Conservation (phyloP, 225 moss, liverwort and hornwort species). For the Polytrichum formosum region DNA sequence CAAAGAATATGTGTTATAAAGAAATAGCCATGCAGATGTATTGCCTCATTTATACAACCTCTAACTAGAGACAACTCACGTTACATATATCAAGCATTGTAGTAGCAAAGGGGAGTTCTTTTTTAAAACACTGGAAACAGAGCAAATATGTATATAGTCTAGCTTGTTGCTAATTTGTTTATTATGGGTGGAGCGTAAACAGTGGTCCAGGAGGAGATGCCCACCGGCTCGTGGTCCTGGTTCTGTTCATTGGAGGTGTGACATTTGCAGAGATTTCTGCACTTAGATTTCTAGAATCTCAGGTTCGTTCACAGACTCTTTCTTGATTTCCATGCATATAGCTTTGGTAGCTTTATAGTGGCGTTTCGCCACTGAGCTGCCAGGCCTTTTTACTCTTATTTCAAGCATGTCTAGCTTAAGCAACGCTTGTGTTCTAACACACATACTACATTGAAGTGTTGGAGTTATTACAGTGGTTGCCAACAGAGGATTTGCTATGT, state of each 20-base stretch:
- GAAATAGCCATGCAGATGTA: no score
- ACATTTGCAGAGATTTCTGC: conserved; percentile 99
- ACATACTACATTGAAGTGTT: neutral
- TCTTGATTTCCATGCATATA: conserved; percentile 3
- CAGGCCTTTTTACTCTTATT: neutral
- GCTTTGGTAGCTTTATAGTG: neutral
- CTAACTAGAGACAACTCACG: no score
- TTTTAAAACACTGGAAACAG: no score
- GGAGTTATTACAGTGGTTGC: neutral
- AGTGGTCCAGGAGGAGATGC: conserved; percentile 67
- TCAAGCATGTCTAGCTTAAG: conserved; percentile 4
- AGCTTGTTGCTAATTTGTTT: neutral
- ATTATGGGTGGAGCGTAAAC: neutral
- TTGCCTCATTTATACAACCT: no score
- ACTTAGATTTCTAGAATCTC: conserved; percentile 84
- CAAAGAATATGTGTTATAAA: no score
- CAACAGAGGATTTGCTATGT: conserved; percentile 2
- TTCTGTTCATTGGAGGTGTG: conserved; percentile 95
- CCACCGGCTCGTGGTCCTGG: conserved; percentile 76
- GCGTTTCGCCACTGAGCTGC: neutral
- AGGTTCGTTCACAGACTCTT: conserved; percentile 35
- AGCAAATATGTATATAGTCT: neutral
- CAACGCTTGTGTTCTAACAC: neutral
- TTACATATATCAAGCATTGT: no score
- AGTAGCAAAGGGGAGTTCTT: no score